Evolutionary conservation across 805 yeast species (phyloP), one percentile per base, ranked within the genome.

Genomic region (Yarrowia yakushimensis): DNA sequence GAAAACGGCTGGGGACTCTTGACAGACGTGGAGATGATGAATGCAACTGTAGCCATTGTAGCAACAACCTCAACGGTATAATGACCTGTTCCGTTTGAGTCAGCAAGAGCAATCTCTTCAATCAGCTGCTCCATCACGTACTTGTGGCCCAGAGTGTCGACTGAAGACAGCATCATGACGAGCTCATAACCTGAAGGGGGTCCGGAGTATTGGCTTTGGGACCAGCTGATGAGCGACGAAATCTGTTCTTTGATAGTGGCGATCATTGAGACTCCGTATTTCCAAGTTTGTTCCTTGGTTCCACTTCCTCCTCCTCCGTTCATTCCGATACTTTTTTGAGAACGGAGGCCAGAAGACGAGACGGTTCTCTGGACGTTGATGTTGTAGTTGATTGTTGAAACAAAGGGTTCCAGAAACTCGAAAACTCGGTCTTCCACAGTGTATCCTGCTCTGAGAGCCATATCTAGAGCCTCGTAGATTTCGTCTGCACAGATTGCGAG

Each of bases 401-500:
- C 42, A 37, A 65, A 55, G 5, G 67, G 65, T 5, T 60, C 67
- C n/a, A 65, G 62, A 13, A 62, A 63, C 28, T 41, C 62, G 18
- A 67, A 48, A 15, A 65, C 41, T 37, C 62, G 64, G 34, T 60
- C 43, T 5, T 55, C 45, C n/a, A 45, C 62, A 2, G 60, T 33
- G 37, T 63, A 67, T 10, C 65, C 65, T 8, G 63, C 39, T 22
- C 34, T 28, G n/a, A 48, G 20, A 23, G 33, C 46, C 27, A 64
- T 61, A 6, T 66, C 63, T 33, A 72, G 30, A 13, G 66, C 62
- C 41, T 64, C 69, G 37, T 68, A 66, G 18, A 74, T 65, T 20
- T 65, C 67, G 28, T 67, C 67, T n/a, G 72, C 70, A 27, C 69
- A 66, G 3, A 72, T 63, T 2, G 68, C 68, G 37, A 81, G 60